These are phyloP conservation scores for Fomitopsis pulvina DNA, from an alignment of 768 basidiomycete species.

Conservation along the genomic window DNA sequence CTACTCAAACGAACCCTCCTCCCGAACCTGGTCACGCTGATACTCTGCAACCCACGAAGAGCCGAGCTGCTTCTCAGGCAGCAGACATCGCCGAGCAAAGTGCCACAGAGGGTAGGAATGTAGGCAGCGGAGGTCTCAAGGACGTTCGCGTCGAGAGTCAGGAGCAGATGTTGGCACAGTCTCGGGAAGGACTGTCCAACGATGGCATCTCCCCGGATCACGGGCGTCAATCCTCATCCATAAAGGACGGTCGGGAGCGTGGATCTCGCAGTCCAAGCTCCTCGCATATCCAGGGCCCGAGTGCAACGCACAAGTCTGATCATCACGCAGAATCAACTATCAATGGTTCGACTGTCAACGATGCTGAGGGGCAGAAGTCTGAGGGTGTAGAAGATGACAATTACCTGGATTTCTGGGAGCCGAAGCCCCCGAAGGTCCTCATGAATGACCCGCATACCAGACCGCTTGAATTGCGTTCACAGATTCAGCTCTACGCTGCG, in stretches of 20 bases:
- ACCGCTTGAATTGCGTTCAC: slow-evolving; percentile 47
- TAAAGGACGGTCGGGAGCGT: background rate
- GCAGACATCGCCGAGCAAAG: slow-evolving; percentile 15
- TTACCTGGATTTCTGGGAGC: slow-evolving; percentile 35
- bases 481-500: slow-evolving; percentile 75
- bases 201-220: too few relatives aligned
- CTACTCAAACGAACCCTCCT: slow-evolving; percentile 34
- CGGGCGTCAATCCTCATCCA: background rate
- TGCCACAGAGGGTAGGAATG: slow-evolving; percentile 12
- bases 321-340: too few relatives aligned
- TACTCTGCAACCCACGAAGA: slow-evolving; percentile 32
- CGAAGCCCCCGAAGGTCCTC: slow-evolving; percentile 49
- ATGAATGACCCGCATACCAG: slow-evolving; percentile 39
- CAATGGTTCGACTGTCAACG: too few relatives aligned
- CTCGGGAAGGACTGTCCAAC: too few relatives aligned
- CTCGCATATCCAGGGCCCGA: too few relatives aligned
- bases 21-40: slow-evolving; percentile 46
- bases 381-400: too few relatives aligned
- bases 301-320: too few relatives aligned
- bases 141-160: slow-evolving; percentile 6
- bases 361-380: too few relatives aligned
- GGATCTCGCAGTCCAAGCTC: too few relatives aligned
- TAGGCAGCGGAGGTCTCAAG: slow-evolving; percentile 16
- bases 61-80: slow-evolving; percentile 18
- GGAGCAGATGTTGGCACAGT: slow-evolving; percentile 11